These are phyloP conservation scores for Amanita rimosa DNA, from an alignment of 768 basidiomycete genomes.

Conservation along the genomic window DNA sequence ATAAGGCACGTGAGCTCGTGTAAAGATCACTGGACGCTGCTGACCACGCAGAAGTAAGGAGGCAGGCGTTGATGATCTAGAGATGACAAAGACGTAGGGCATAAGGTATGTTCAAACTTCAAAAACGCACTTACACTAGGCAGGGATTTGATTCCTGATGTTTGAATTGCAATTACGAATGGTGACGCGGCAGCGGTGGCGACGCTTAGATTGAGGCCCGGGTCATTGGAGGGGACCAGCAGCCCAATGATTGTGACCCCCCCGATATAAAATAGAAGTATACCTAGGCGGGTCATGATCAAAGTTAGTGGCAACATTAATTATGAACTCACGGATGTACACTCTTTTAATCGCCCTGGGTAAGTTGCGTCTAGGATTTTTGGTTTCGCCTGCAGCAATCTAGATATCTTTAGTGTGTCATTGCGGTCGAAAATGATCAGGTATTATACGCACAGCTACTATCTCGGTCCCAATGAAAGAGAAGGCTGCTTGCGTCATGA, in stretches of 20 bases:
- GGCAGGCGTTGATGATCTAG: conserved; percentile 70
- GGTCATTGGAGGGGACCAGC: conserved; percentile 65
- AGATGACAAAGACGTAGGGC: not conserved
- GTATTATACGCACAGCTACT: conserved; percentile 52
- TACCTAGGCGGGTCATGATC: conserved; percentile 56
- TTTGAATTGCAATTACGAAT: conserved; percentile 83
- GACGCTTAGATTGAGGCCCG: conserved; percentile 34
- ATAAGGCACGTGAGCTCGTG: conserved; percentile 80
- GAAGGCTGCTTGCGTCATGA: conserved; percentile 81
- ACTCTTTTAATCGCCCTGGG: conserved; percentile 60
- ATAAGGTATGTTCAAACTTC: not conserved
- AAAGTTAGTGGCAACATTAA: conserved; percentile 16
- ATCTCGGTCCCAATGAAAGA: conserved; percentile 92
- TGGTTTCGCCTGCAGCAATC: conserved; percentile 86
- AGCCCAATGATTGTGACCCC: conserved; percentile 73
- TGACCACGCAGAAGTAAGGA: conserved; percentile 88
- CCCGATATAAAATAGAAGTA: conserved; percentile 69
- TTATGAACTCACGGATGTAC: conserved; percentile 42
- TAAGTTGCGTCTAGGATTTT: conserved; percentile 65
- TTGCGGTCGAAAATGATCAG: not conserved
- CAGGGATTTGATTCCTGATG: conserved; percentile 76
- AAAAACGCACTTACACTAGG: conserved; percentile 48
- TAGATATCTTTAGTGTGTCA: conserved; percentile 12
- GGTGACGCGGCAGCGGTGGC: conserved; percentile 70
- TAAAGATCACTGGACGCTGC: conserved; percentile 86